Base-by-base conservation (phyloP, 495 filamentous ascomycete genomes). In the Lepidopterella palustris region DNA sequence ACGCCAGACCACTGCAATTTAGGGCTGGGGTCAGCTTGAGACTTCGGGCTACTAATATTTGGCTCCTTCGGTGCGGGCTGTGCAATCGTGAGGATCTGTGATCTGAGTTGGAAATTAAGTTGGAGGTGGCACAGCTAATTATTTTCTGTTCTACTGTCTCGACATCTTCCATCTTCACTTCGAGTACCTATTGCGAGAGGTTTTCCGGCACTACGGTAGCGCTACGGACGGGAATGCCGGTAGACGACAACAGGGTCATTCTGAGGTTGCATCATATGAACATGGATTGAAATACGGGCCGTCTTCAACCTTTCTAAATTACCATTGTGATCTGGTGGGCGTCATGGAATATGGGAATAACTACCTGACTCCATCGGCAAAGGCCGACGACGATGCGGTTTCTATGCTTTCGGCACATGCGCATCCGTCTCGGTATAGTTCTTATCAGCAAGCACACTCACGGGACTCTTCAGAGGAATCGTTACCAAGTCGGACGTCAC, bases 271-370 rank as follows among this genome's bases (percentile, higher is more conserved):
- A 25, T 50, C 1, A 18, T 15, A 50, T 24, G 9, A 15, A 24
- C 21, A 13, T 27, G 25, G 47, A 50, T 26, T 50, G 25, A 25
- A 50, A 24, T 50, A 50, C 47, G 6, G 47, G 9, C 4, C 25
- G 15, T 25, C 15, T 21, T 25, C 20, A 4, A 27, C 47, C 47
- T 25, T 6, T 13, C 15, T 15, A 24, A 15, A 25, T 50, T 5
- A 24, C 15, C 47, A 50, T 15, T 42, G 11, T 21, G 1, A 40
- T 20, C n/a, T 35, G 29, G 31, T n/a, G 21, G 31, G n/a, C 29
- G 21, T 28, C 32, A 57, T 52, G 45, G 57, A 60, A 26, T 64
- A 60, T 60, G 62, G 62, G 21, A 28, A 39, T 1, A 58, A 31
- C 10, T 57, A 60, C 27, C 21, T 57, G 10, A 39, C 52, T 20